Conservation (phyloP, 2,329 filamentous ascomycete species). For the Juglanconis juglandina region DNA sequence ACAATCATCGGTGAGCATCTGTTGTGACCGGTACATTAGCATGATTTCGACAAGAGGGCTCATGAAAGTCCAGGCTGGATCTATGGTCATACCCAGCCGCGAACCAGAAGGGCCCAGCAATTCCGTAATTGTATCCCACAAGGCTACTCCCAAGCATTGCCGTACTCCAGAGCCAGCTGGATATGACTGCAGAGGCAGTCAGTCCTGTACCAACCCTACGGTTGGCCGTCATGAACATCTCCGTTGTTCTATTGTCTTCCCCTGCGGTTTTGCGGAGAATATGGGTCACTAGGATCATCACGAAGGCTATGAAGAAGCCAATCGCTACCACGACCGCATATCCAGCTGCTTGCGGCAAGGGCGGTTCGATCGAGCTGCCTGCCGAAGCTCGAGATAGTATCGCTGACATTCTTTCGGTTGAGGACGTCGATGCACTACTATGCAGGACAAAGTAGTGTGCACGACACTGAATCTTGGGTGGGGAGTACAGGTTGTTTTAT, state of each 20-base stretch:
- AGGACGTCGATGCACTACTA: background rate
- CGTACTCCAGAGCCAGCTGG: constrained; percentile 54
- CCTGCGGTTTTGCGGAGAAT: constrained; percentile 6
- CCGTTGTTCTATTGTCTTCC: constrained; percentile 12
- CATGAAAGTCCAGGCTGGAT: background rate
- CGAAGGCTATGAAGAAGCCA: constrained; percentile 11
- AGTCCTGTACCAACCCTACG: constrained; percentile 47
- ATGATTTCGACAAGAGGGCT: too few species aligned
- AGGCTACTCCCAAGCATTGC: constrained; percentile 47
- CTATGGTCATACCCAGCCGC: constrained; percentile 36
- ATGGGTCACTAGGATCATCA: constrained; percentile 13
- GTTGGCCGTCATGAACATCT: constrained; percentile 35
- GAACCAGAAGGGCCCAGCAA: constrained; percentile 56
- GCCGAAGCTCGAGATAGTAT: background rate
- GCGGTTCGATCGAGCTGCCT: constrained; percentile 8
- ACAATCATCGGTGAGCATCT: constrained; percentile 52
- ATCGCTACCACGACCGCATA: constrained; percentile 15
- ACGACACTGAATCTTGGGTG: background rate
- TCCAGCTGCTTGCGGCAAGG: constrained; percentile 12
- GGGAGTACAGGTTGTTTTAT: background rate
- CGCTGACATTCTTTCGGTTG: background rate
- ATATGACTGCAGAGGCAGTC: constrained; percentile 51
- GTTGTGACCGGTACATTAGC: background rate
- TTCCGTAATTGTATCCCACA: constrained; percentile 52
- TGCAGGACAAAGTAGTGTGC: background rate